A percentile compares a stretch with the other conserved stretches of the same genome.
These are phyloP conservation scores for Durusdinium trenchii DNA, from an alignment of 73 alveolate species.

Conservation along the genomic window DNA sequence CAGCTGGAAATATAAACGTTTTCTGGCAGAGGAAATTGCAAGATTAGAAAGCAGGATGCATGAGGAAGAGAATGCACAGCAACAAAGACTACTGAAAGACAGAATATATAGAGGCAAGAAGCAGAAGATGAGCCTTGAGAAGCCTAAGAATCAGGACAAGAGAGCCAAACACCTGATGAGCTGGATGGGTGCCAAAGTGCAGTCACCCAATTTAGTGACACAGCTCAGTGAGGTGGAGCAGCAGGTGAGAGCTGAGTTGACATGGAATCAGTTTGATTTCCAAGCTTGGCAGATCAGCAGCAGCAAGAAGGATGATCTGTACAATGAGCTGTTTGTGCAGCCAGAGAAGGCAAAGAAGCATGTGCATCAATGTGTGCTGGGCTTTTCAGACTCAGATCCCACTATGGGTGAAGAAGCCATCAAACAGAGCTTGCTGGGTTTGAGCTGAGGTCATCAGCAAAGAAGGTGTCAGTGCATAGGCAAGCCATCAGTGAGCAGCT, in stretches of 20 bases:
- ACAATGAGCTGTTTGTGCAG: background rate
- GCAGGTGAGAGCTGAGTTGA: background rate
- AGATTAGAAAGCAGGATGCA: too few species aligned
- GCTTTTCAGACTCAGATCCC: background rate
- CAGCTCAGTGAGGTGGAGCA: background rate
- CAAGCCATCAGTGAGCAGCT: too few species aligned
- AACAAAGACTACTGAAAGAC: background rate
- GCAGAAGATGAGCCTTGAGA: background rate
- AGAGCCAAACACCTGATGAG: background rate
- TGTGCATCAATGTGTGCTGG: background rate
- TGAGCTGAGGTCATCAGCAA: background rate
- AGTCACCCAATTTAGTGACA: background rate
- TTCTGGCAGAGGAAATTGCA: too few species aligned
- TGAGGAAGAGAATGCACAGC: background rate
- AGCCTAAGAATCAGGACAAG: background rate
- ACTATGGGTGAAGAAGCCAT: background rate
- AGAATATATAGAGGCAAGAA: background rate
- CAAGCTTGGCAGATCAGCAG: background rate
- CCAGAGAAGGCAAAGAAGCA: background rate
- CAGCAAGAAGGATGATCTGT: background rate
- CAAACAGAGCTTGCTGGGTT: background rate
- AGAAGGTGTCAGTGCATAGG: too few species aligned
- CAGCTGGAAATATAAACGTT: too few species aligned
- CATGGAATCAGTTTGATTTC: background rate
- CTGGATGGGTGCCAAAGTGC: background rate